Percentiles rank a stretch among this genome's conserved stretches.
Evolutionary conservation across 345 rosid species (phyloP).

Genomic region (Conringia planisiliqua): DNA sequence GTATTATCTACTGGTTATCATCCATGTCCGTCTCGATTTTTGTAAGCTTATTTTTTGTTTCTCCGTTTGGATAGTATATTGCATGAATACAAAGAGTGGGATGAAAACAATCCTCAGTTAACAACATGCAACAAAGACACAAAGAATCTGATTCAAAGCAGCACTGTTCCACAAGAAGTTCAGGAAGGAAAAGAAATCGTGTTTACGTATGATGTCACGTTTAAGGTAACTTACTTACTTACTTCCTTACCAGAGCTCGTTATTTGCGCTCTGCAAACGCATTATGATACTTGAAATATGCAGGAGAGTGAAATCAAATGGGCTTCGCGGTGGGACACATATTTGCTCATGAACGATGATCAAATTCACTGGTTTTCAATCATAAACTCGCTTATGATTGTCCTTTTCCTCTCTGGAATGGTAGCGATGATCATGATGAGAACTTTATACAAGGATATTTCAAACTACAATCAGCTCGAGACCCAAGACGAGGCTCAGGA

Average conservation of each 20-base stretch:
- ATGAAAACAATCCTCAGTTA: slow-evolving; percentile 71
- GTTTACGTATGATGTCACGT: slow-evolving; percentile 86
- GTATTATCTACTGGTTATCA: slow-evolving; percentile 32
- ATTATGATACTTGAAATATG: not conserved
- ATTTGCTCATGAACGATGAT: slow-evolving; percentile 92
- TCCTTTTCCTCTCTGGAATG: slow-evolving; percentile 94
- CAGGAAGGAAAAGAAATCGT: slow-evolving; percentile 65
- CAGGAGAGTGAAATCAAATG: slow-evolving; percentile 94
- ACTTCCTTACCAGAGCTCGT: not conserved
- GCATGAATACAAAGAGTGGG: slow-evolving; percentile 94
- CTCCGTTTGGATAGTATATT: slow-evolving; percentile 50
- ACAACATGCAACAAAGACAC: slow-evolving; percentile 89
- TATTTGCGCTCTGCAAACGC: not conserved
- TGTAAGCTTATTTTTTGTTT: not conserved
- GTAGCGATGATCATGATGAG: slow-evolving; percentile 99
- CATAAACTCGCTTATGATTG: slow-evolving; percentile 93
- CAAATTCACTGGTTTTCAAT: slow-evolving; percentile 98
- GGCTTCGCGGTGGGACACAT: slow-evolving; percentile 99
- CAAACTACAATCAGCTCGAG: slow-evolving; percentile 92
- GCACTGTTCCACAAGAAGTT: slow-evolving; percentile 82
- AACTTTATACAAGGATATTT: slow-evolving; percentile 84
- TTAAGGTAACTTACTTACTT: slow-evolving; percentile 48
- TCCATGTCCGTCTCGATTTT: not conserved
- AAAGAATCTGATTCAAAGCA: slow-evolving; percentile 75
- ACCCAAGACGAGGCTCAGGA: slow-evolving; percentile 97